These are phyloP conservation scores for Amylostereum chailletii DNA, from an alignment of 1,284 basidiomycete species.

Conservation along the genomic window DNA sequence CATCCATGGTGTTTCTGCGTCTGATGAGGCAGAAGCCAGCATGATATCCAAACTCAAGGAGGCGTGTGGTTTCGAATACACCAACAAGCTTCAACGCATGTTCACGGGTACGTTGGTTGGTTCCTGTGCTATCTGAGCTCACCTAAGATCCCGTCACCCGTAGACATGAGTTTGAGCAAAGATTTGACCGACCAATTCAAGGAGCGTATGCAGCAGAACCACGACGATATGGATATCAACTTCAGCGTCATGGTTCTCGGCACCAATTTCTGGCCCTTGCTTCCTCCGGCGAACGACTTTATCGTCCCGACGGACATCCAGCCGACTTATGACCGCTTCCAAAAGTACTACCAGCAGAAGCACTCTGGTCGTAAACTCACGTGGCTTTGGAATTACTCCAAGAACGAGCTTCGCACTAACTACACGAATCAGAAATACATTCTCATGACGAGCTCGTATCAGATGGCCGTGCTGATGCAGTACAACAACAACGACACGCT, in stretches of 20 bases:
- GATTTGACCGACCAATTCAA: conserved; percentile 97
- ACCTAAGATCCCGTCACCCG: conserved; percentile 4
- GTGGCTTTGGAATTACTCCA: conserved; percentile 97
- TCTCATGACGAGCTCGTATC: conserved; percentile 91
- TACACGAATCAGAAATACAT: conserved; percentile 94
- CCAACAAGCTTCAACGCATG: conserved; percentile 97
- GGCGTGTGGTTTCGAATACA: conserved; percentile 97
- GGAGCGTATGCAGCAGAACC: conserved; percentile 83
- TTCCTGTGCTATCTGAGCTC: not conserved
- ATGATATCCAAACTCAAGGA: conserved; percentile 99
- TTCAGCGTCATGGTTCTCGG: conserved; percentile 93
- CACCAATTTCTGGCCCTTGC: conserved; percentile 95
- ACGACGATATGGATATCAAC: conserved; percentile 80
- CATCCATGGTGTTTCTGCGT: conserved; percentile 88
- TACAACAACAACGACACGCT: conserved; percentile 90
- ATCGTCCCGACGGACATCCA: conserved; percentile 85
- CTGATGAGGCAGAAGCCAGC: conserved; percentile 93
- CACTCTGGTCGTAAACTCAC: conserved; percentile 93
- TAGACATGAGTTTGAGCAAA: conserved; percentile 93
- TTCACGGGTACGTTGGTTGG: conserved; percentile 67
- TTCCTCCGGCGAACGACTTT: conserved; percentile 78
- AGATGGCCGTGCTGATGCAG: conserved; percentile 90
- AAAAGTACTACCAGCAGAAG: conserved; percentile 89
- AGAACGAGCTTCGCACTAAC: conserved; percentile 92
- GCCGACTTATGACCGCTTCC: conserved; percentile 86